Evolutionary conservation across 2,329 filamentous ascomycete species (phyloP), one percentile per base, ranked within the genome.

Genomic region (Bimuria novae-zelandiae): DNA sequence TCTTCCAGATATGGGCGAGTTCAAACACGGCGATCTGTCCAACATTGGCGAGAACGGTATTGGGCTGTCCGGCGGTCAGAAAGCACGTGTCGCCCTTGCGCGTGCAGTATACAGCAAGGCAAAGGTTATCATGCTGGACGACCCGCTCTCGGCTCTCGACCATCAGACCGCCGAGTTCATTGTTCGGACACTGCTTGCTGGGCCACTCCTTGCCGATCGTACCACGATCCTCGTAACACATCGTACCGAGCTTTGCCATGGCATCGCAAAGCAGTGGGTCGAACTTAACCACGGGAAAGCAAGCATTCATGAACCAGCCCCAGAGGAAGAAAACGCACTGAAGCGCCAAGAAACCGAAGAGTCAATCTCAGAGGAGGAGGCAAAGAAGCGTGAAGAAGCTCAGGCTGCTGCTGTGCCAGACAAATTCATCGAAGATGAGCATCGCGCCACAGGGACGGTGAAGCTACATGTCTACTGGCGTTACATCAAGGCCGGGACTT

Each of bases 361-460:
- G 2, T 68, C 68, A 0, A 42, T 74, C 0, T 69, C 68, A 2
- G 71, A 75, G 30, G 67, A 72, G 35, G 70, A 75, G 21, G 57
- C 61, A 7, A 72, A 72, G 60, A 70, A 70, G 40, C 62, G 63
- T 1, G 60, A 72, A 51, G 67, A 71, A 55, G 69, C 72, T 40
- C 59, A 79, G 5, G 76, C 78, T 16, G 79, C 80, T 8, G 84
- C 83, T 0, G 76, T 85, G 11, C 86, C 88, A 0, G 85, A 88
- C 27, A 90, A 90, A 63, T 92, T 93, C 64, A 86, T 92, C 40
- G 87, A 92, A 64, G 89, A 92, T 27, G 89, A 94, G 68, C 79
- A 86, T 60, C 82, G 89, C 43, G 87, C 83, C 0, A 82, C 89
- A 54, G 91, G 92, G 16, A 86, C 89, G 1, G 89, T 96, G 1